These are phyloP conservation scores for Candida glucosophila DNA, from an alignment of 1,139 yeast species.

Conservation along the genomic window DNA sequence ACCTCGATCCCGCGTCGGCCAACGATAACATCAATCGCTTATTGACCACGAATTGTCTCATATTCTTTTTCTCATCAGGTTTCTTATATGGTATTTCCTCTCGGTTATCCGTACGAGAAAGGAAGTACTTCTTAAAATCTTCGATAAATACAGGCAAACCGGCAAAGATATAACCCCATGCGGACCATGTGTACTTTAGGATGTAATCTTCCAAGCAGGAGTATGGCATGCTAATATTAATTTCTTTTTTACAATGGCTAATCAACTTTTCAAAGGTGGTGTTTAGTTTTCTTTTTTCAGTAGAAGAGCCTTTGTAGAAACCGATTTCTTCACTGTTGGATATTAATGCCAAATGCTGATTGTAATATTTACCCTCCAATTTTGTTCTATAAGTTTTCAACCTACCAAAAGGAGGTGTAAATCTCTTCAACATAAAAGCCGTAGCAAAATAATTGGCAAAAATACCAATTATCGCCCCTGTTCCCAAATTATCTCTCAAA, in stretches of 20 bases:
- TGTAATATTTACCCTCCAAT: conserved; percentile 84
- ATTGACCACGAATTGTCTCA: conserved; percentile 86
- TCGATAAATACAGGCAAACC: conserved; percentile 69
- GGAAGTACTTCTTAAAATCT: conserved; percentile 38
- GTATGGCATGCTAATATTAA: conserved; percentile 47
- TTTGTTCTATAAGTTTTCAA: conserved; percentile 65
- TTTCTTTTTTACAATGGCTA: conserved; percentile 37
- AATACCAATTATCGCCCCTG: conserved; percentile 75
- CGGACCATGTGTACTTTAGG: conserved; percentile 90
- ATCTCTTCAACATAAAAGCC: conserved; percentile 62
- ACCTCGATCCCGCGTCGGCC: conserved; percentile 94
- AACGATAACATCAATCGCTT: conserved; percentile 82
- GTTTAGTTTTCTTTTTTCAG: conserved; percentile 63
- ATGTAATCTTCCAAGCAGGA: conserved; percentile 79
- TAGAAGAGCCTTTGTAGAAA: conserved; percentile 82
- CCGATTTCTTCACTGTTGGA: conserved; percentile 92
- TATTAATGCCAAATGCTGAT: conserved; percentile 76
- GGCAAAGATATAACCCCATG: conserved; percentile 84
- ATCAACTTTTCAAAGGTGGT: conserved; percentile 50
- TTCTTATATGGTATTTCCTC: no score
- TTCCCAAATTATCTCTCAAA: conserved; percentile 77
- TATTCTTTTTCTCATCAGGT: conserved; percentile 40
- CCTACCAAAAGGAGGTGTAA: conserved; percentile 84
- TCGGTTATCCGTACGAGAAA: no score
- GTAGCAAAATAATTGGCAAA: conserved; percentile 74